These are phyloP conservation scores for Saccharomycopsis sp. DNA, from an alignment of 805 yeast species.

Conservation along the genomic window DNA sequence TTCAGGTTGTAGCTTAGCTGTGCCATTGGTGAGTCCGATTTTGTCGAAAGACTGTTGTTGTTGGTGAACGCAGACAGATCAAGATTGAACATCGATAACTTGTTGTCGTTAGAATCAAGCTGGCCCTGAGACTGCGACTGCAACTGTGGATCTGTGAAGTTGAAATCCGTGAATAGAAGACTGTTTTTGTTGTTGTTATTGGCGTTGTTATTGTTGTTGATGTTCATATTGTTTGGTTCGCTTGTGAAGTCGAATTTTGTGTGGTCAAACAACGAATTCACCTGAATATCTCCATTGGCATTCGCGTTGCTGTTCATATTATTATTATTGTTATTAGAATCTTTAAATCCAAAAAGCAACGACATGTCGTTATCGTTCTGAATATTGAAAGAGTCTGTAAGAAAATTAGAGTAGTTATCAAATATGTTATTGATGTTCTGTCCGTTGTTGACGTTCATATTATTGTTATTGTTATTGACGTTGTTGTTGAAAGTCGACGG, in stretches of 20 bases:
- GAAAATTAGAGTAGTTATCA: neutral
- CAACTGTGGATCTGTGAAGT: neutral
- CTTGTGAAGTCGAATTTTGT: constrained; percentile 7
- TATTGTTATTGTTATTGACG: neutral
- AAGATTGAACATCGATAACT: neutral
- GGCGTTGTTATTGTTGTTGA: neutral
- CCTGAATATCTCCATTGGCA: neutral
- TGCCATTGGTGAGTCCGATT: neutral
- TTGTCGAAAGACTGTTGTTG: neutral
- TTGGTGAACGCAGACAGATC: neutral
- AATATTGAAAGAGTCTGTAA: neutral
- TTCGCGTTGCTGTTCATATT: neutral
- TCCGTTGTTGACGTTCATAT: neutral
- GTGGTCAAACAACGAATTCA: constrained; percentile 5
- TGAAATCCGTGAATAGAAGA: constrained; percentile 1
- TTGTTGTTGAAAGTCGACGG: no score
- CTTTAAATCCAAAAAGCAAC: neutral
- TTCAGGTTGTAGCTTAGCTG: neutral
- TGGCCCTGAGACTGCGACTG: neutral
- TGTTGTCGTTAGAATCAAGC: neutral
- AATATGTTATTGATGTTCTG: neutral
- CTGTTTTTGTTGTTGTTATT: neutral
- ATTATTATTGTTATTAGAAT: neutral
- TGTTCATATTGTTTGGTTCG: neutral
- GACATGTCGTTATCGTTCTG: neutral